Conservation (phyloP, 2,329 filamentous ascomycete genomes). For the Fusarium papillatum region DNA sequence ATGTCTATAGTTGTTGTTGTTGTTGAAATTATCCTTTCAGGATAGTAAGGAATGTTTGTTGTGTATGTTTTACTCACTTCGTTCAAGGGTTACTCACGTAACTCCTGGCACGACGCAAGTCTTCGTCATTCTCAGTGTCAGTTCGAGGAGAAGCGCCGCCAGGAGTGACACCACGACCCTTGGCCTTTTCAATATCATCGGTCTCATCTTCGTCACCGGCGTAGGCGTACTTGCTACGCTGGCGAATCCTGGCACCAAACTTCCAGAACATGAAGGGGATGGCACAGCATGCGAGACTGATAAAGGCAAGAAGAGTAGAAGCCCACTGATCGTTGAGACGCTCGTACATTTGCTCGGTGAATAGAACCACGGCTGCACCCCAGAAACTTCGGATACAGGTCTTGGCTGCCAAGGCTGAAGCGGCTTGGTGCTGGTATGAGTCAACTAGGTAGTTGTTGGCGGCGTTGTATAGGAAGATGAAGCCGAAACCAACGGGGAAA, state of each 20-base stretch:
- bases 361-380: conserved; percentile 83
- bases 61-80: background rate
- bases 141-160: conserved; percentile 45
- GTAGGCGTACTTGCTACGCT: conserved; percentile 80
- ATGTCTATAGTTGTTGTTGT: conserved; percentile 7
- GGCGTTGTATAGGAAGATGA: conserved; percentile 87
- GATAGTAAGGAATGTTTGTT: conserved; percentile 5
- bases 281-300: conserved; percentile 81
- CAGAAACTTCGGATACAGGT: conserved; percentile 85
- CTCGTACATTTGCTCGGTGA: conserved; percentile 86
- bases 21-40: background rate
- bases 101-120: conserved; percentile 58
- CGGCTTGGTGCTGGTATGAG: conserved; percentile 78
- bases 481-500: conserved; percentile 81
- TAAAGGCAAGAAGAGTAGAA: conserved; percentile 77
- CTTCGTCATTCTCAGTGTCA: conserved; percentile 51
- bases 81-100: conserved; percentile 61
- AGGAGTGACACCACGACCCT: conserved; percentile 34
- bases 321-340: conserved; percentile 84
- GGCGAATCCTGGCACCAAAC: conserved; percentile 79
- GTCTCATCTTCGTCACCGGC: conserved; percentile 62
- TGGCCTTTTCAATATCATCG: conserved; percentile 55
- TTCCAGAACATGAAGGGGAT: conserved; percentile 89
- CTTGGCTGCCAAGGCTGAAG: conserved; percentile 85
- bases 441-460: conserved; percentile 81